A percentile compares a stretch with the other conserved stretches of the same genome.
phyloP scores from a whole-genome alignment of 805 yeast species.

The Saturnispora besseyi region DNA sequence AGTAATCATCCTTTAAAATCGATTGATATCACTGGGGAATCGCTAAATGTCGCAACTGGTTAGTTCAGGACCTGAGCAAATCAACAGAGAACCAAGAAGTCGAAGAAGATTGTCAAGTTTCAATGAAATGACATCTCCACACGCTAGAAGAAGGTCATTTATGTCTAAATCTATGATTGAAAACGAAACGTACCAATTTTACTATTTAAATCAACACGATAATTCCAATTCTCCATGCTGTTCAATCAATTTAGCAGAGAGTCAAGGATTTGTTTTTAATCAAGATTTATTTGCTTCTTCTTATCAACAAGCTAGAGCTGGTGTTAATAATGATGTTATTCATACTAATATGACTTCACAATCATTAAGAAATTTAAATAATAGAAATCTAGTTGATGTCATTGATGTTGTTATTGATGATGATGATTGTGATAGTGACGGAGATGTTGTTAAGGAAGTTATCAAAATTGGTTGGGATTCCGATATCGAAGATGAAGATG shows the following conservation, averaged over 20 bases:
- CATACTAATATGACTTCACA: conserved; percentile 1
- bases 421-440: conserved; percentile 8
- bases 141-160: conserved; percentile 48
- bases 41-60: not conserved
- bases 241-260: conserved; percentile 44
- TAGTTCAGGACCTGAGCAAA: not conserved
- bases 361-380: not conserved
- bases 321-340: conserved; percentile 15
- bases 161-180: conserved; percentile 49
- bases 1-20: not conserved
- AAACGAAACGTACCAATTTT: conserved; percentile 45
- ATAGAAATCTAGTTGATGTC: conserved; percentile 6
- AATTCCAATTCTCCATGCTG: conserved; percentile 23
- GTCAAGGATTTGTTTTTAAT: conserved; percentile 71
- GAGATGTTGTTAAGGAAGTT: conserved; percentile 2
- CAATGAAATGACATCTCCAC: conserved; percentile 38
- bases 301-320: conserved; percentile 47
- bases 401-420: conserved; percentile 1
- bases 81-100: not conserved
- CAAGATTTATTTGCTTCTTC: conserved; percentile 69
- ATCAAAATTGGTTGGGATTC: conserved; percentile 5
- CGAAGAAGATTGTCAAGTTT: conserved; percentile 26
- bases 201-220: conserved; percentile 31
- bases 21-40: not conserved
- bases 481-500: conserved; percentile 8